phyloP scores from a whole-genome alignment of 352 stramenopile genomes.

The Ophiocytium majus region DNA sequence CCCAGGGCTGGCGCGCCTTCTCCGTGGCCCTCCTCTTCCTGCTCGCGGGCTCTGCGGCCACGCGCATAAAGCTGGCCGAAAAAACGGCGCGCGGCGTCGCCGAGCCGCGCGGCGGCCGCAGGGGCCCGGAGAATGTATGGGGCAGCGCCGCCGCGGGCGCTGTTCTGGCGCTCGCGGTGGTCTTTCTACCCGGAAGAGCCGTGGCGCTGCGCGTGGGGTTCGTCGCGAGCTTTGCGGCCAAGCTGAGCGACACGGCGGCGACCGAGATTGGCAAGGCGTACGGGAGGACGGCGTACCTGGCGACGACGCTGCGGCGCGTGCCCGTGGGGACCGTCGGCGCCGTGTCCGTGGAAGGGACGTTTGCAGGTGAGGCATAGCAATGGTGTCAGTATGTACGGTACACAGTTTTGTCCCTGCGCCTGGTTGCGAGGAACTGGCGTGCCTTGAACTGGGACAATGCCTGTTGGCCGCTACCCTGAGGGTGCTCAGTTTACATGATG shows the following conservation, averaged over 20 bases:
- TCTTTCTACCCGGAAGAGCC: constrained; percentile 18
- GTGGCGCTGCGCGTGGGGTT: constrained; percentile 49
- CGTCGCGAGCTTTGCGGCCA: constrained; percentile 71
- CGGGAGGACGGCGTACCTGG: constrained; percentile 75
- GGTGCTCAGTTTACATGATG: too few relatives aligned
- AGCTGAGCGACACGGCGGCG: constrained; percentile 74
- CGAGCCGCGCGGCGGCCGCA: constrained; percentile 66
- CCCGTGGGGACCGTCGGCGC: constrained; percentile 70
- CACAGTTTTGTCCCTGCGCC: too few relatives aligned
- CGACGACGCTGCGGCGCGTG: constrained; percentile 71
- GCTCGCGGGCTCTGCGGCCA: constrained; percentile 64
- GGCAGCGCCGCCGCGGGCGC: constrained; percentile 50
- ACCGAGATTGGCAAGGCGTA: constrained; percentile 71
- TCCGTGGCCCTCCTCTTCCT: constrained; percentile 69
- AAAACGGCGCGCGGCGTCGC: constrained; percentile 72
- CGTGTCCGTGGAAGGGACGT: constrained; percentile 68
- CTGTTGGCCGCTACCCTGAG: too few relatives aligned
- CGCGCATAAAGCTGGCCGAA: constrained; percentile 71
- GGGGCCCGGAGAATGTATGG: constrained; percentile 78
- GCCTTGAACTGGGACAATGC: too few relatives aligned
- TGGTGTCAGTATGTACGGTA: too few relatives aligned
- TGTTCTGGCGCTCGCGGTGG: constrained; percentile 47
- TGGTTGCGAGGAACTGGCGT: too few relatives aligned
- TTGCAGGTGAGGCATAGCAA: constrained; percentile 45
- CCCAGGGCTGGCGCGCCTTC: constrained; percentile 67